Evolutionary conservation across 306 rosid genomes (phyloP).

Genomic region (Spatholobus suberectus): DNA sequence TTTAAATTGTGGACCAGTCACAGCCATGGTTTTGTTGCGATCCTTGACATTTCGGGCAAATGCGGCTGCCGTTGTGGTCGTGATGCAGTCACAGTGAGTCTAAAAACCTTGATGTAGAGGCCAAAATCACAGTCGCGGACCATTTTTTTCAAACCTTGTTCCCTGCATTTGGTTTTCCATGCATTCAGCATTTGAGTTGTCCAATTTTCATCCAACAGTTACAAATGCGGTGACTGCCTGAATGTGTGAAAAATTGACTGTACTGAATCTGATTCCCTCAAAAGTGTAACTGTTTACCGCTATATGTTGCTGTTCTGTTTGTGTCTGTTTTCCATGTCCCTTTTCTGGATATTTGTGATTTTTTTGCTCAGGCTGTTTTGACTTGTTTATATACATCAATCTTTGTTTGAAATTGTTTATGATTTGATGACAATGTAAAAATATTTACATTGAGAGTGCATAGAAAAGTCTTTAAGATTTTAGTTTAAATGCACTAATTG

Average conservation of each 20-base stretch:
- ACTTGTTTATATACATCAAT: background rate
- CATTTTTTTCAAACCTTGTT: background rate
- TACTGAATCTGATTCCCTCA: background rate
- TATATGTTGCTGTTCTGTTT: background rate
- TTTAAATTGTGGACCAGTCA: too few species aligned
- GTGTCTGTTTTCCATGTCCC: background rate
- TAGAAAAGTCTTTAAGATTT: too few species aligned
- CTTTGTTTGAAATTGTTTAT: constrained; percentile 14
- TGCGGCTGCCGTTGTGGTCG: background rate
- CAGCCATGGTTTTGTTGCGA: background rate
- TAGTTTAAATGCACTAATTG: background rate
- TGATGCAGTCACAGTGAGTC: background rate
- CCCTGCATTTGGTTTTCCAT: background rate
- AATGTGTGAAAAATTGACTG: background rate
- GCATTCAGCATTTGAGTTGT: background rate
- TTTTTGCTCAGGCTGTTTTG: constrained; percentile 12
- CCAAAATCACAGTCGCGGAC: background rate
- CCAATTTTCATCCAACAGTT: background rate
- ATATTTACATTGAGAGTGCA: too few species aligned
- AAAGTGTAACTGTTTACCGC: background rate
- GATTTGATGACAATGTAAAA: background rate
- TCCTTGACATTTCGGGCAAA: background rate
- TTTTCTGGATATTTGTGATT: constrained; percentile 1
- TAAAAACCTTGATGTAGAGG: background rate
- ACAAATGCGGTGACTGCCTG: background rate